These are phyloP conservation scores for Brettanomyces custersianus DNA, from an alignment of 805 yeast species.

Conservation along the genomic window DNA sequence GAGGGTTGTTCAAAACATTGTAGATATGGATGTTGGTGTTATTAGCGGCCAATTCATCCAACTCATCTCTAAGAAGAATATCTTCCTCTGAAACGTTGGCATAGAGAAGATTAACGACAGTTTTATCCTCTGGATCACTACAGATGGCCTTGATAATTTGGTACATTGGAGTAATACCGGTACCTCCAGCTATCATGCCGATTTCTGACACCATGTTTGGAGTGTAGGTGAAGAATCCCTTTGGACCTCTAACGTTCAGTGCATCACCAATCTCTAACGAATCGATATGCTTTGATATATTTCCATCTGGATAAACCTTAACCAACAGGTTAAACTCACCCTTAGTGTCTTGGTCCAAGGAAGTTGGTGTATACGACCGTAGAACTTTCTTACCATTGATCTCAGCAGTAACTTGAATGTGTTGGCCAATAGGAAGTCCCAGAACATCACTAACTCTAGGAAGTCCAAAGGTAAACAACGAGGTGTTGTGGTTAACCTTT, in stretches of 20 bases:
- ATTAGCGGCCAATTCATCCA: constrained; percentile 52
- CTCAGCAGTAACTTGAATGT: constrained; percentile 67
- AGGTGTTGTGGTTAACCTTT: constrained; percentile 69
- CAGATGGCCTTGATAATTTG: constrained; percentile 81
- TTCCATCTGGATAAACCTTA: constrained; percentile 80
- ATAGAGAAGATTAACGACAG: constrained; percentile 65
- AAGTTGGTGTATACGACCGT: constrained; percentile 86
- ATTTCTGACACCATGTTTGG: constrained; percentile 68
- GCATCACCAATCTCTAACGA: constrained; percentile 69
- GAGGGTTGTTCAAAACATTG: constrained; percentile 69
- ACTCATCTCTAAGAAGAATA: constrained; percentile 70
- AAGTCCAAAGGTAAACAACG: constrained; percentile 74
- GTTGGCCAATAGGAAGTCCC: constrained; percentile 93
- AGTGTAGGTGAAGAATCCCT: constrained; percentile 75
- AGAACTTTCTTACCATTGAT: constrained; percentile 74
- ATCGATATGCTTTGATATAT: constrained; percentile 68
- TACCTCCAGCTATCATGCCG: constrained; percentile 95
- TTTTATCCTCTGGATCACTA: constrained; percentile 66
- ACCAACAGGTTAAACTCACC: constrained; percentile 83
- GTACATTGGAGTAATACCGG: constrained; percentile 95
- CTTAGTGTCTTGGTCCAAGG: constrained; percentile 59
- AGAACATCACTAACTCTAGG: constrained; percentile 66
- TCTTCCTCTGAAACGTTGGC: constrained; percentile 79
- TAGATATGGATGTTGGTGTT: constrained; percentile 58
- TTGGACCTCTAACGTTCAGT: constrained; percentile 80